phyloP scores from a whole-genome alignment of 345 rosid species.

The Euphorbia pulcherrima region DNA sequence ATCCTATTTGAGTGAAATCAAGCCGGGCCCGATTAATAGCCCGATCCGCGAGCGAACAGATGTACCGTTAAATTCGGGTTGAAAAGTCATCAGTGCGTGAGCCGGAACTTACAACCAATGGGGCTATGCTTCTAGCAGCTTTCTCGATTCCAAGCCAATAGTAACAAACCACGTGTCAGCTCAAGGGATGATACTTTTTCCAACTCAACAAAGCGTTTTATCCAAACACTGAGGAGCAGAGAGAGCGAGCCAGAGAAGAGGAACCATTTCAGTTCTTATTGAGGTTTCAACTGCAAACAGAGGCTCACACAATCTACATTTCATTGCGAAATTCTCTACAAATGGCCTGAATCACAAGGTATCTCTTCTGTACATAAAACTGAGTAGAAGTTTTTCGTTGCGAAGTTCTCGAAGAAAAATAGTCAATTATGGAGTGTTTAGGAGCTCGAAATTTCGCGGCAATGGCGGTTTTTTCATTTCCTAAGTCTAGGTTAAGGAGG shows the following conservation, averaged over 20 bases:
- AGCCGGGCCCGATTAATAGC: too few species aligned
- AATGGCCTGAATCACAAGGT: constrained; percentile 12
- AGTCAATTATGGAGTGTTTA: constrained; percentile 54
- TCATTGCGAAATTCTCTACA: neutral
- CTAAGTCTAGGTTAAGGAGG: constrained; percentile 27
- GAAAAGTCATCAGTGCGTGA: too few species aligned
- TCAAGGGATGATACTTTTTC: constrained; percentile 13
- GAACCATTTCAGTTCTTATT: neutral
- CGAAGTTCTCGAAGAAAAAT: neutral
- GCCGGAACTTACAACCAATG: too few species aligned
- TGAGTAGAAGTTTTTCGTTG: neutral
- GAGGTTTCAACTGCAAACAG: neutral
- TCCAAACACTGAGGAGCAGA: neutral
- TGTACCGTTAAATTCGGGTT: too few species aligned
- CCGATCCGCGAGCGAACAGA: too few species aligned
- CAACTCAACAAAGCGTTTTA: constrained; percentile 14
- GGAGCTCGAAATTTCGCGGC: constrained; percentile 62
- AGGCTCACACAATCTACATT: neutral
- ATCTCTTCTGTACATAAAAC: neutral
- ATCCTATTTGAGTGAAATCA: too few species aligned
- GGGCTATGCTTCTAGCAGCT: neutral
- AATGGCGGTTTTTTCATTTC: constrained; percentile 46
- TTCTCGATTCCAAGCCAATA: neutral
- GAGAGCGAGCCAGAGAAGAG: neutral
- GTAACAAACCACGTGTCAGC: constrained; percentile 14